Evolutionary conservation across 345 rosid genomes (phyloP), one percentile per base, ranked within the genome.

Genomic region (Turnera subulata): DNA sequence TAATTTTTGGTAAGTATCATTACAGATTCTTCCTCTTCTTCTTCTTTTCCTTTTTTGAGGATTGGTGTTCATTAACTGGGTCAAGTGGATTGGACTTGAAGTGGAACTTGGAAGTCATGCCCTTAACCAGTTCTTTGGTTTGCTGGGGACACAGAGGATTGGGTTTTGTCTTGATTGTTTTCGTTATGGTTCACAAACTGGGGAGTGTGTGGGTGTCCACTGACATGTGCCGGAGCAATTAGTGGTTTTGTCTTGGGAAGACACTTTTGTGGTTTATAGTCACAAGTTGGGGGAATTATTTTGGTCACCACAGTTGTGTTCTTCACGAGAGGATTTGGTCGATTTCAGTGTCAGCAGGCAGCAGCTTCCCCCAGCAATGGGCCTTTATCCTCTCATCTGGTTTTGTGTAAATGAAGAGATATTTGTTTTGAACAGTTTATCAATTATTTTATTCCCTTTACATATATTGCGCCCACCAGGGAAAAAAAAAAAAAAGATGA

Each of bases 331-430:
- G n/a, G n/a, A n/a, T n/a, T n/a, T n/a, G n/a, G n/a, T n/a, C n/a
- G n/a, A n/a, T n/a, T n/a, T 57, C 24, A 19, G 32, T 56, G 59
- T 71, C 73, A 46, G 32, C 63, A 49, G n/a, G n/a, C n/a, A n/a
- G n/a, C n/a, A n/a, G n/a, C n/a, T n/a, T 58, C 66, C 43, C 25
- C 14, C 35, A 6, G 9, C n/a, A 20, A 15, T 2, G 33, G 46
- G 15, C 32, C 42, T 29, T 33, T 40, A 17, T 44, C 43, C 46
- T 47, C 46, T 11, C n/a, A n/a, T n/a, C n/a, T 1, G 33, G 53
- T n/a, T 6, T 51, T 33, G 2, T 21, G 13, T 37, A 25, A 5
- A 19, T 11, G 14, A 17, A 21, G 17, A 16, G 52, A 29, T 29
- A 3, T 29, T 29, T 29, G 35, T 29, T 29, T 29, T 29, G 35